Base-by-base conservation (phyloP, 768 basidiomycete species). In the Mycena vulgaris region DNA sequence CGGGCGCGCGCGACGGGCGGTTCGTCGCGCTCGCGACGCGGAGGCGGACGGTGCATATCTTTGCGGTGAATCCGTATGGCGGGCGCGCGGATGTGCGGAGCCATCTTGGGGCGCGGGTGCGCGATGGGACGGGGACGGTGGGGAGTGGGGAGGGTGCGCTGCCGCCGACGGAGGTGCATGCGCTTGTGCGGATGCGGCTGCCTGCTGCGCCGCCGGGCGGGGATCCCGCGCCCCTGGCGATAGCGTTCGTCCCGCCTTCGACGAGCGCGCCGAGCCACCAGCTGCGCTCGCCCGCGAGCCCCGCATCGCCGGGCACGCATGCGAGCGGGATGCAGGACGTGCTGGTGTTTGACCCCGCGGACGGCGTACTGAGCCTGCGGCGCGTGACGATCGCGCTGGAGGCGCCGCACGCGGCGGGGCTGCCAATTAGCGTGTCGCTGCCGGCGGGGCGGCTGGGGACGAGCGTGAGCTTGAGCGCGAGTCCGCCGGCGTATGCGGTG, bases 271-370 rank as follows among this genome's bases (percentile, higher is more conserved):
- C 1, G 82, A 80, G 52, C 82, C 89, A 23, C 80, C n/a, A n/a
- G n/a, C n/a, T 82, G 37, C 81, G 63, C 7, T 65, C 67, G 33
- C 67, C 62, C 17, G 45, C 31, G 25, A 67, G 61, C 27, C 66
- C 65, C 25, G 28, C 67, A 8, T 51, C 58, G 9, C 67, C 66
- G 40, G n/a, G 35, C 35, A 3, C n/a, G n/a, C 14, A n/a, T n/a
- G 23, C 83, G 16, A 78, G 78, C 23, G 89, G 89, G 66, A 87
- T 85, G 72, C 92, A 92, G 76, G 92, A 94, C 65, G 68, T 93
- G 3, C 83, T 94, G 21, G 74, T 93, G 5, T 93, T 94, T 74
- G 91, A 94, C 74, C n/a, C n/a, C n/a, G n/a, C n/a, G n/a, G n/a
- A n/a, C n/a, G n/a, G n/a, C n/a, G n/a, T n/a, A n/a, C n/a, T n/a